Percentiles rank a stretch among this genome's conserved stretches.
Evolutionary conservation across 2,329 filamentous ascomycete genomes (phyloP).

Genomic region (Aspergillus sp.): DNA sequence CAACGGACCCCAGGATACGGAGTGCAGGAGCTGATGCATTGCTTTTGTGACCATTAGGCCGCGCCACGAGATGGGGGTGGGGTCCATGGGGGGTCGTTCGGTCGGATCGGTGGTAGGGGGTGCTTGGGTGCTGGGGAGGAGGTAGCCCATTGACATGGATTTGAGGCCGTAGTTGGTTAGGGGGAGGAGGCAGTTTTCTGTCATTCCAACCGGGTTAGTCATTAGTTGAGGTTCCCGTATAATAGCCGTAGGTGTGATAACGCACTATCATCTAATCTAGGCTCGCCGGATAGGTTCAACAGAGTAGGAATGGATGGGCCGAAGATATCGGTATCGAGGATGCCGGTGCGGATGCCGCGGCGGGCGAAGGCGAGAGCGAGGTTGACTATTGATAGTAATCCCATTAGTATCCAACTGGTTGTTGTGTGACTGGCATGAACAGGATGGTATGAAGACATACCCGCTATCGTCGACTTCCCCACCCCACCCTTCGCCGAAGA

Average conservation of each 20-base stretch:
- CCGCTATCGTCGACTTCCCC: slow-evolving; percentile 90
- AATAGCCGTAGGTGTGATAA: slow-evolving; percentile 18
- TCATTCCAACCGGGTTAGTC: not conserved
- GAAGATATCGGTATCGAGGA: slow-evolving; percentile 95
- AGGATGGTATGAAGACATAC: slow-evolving; percentile 44
- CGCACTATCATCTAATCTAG: slow-evolving; percentile 71
- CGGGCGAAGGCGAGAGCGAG: slow-evolving; percentile 83
- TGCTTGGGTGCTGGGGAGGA: slow-evolving; percentile 14
- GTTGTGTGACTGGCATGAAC: too few relatives aligned
- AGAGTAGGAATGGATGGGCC: slow-evolving; percentile 92
- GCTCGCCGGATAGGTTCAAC: slow-evolving; percentile 77
- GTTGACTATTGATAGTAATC: slow-evolving; percentile 56
- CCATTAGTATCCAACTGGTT: not conserved
- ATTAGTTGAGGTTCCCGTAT: not conserved
- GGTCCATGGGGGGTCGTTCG: slow-evolving; percentile 40
- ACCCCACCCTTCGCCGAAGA: slow-evolving; percentile 98
- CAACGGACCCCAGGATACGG: slow-evolving; percentile 88
- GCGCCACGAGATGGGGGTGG: slow-evolving; percentile 86
- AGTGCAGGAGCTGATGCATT: slow-evolving; percentile 89
- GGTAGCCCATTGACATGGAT: slow-evolving; percentile 91
- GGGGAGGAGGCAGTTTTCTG: slow-evolving; percentile 67
- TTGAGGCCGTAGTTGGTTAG: slow-evolving; percentile 93
- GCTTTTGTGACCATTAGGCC: slow-evolving; percentile 98
- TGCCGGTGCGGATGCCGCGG: slow-evolving; percentile 77
- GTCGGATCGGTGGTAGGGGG: slow-evolving; percentile 29